Percentiles rank a stretch among this genome's conserved stretches.
Conservation (phyloP, 768 basidiomycete species). For the Pisolithus albus region DNA sequence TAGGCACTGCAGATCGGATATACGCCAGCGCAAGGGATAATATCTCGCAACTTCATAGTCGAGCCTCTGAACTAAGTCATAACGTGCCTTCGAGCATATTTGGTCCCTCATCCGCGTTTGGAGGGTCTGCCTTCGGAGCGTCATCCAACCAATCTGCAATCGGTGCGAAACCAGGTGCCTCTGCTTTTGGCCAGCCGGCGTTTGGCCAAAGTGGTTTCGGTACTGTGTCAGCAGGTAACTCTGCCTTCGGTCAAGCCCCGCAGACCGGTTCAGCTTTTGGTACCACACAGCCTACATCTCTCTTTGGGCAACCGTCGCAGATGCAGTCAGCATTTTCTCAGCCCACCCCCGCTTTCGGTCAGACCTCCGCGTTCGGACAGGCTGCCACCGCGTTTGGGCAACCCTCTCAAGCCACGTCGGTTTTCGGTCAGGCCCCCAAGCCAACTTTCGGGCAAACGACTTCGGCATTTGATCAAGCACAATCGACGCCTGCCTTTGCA, state of each 20-base stretch:
- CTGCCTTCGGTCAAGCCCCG: slow-evolving; percentile 24
- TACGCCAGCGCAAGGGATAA: slow-evolving; percentile 46
- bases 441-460: slow-evolving; percentile 26
- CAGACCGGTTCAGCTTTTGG: slow-evolving; percentile 30
- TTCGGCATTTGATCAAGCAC: slow-evolving; percentile 28
- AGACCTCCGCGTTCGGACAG: slow-evolving; percentile 19
- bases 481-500: slow-evolving; percentile 31
- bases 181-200: slow-evolving; percentile 32
- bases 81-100: slow-evolving; percentile 5
- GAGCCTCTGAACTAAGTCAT: slow-evolving; percentile 41
- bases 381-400: slow-evolving; percentile 30
- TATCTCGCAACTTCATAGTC: slow-evolving; percentile 42
- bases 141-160: slow-evolving; percentile 26
- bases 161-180: slow-evolving; percentile 18
- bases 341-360: slow-evolving; percentile 23
- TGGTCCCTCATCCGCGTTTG: slow-evolving; percentile 18
- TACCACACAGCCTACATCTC: slow-evolving; percentile 21
- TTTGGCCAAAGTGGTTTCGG: slow-evolving; percentile 35
- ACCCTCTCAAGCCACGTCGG: slow-evolving; percentile 19
- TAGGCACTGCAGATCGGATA: slow-evolving; percentile 44
- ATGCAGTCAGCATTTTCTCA: slow-evolving; percentile 25
- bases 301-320: slow-evolving; percentile 29
- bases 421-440: slow-evolving; percentile 28
- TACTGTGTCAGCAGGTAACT: slow-evolving; percentile 4
- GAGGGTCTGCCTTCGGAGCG: slow-evolving; percentile 35